Conservation (phyloP, 1,139 yeast species). For the Meyerozyma smithsonii region DNA sequence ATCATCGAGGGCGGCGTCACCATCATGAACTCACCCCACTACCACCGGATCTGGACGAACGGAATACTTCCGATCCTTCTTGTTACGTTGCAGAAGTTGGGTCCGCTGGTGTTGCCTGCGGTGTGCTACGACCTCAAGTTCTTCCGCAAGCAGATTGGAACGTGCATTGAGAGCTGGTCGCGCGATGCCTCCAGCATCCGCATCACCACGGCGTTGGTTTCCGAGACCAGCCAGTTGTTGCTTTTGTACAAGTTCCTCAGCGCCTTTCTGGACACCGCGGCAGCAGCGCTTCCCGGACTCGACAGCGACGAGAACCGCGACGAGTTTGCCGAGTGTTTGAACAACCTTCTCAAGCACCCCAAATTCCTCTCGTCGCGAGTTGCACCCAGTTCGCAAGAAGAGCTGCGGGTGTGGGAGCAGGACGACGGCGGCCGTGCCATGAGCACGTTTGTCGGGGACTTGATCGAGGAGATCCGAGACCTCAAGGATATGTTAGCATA, state of each 20-base stretch:
- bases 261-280: conserved; percentile 13
- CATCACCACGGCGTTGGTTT: conserved; percentile 61
- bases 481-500: conserved; percentile 34
- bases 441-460: conserved; percentile 39
- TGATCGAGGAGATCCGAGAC: conserved; percentile 53
- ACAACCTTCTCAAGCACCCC: conserved; percentile 78
- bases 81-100: conserved; percentile 57
- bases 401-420: conserved; percentile 46
- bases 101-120: conserved; percentile 61
- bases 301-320: conserved; percentile 54
- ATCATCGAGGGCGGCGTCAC: conserved; percentile 64
- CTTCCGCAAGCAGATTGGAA: conserved; percentile 62
- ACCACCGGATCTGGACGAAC: conserved; percentile 77
- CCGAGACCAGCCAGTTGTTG: conserved; percentile 78
- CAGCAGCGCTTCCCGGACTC: conserved; percentile 51
- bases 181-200: conserved; percentile 48
- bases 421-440: conserved; percentile 32
- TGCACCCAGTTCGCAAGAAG: conserved; percentile 59
- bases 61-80: conserved; percentile 72
- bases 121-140: conserved; percentile 57
- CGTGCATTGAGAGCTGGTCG: conserved; percentile 68
- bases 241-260: conserved; percentile 57
- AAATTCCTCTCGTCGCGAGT: conserved; percentile 72
- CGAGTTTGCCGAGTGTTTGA: conserved; percentile 54
- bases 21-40: conserved; percentile 44